phyloP scores from a whole-genome alignment of 192 early-diverging fungal species.

The Coemansia sp. region DNA sequence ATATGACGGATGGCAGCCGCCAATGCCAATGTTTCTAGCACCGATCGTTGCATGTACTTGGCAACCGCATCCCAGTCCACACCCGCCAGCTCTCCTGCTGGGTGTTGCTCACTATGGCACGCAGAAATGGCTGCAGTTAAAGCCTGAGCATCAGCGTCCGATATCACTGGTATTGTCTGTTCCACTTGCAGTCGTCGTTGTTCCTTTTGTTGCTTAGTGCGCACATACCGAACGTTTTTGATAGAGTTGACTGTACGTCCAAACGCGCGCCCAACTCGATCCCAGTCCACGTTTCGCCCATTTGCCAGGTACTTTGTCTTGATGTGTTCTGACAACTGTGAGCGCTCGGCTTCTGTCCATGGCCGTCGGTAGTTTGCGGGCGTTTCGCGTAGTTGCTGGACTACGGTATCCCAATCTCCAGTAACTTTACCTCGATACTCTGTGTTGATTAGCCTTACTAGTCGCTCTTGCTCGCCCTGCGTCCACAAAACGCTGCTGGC shows the following conservation, averaged over 20 bases:
- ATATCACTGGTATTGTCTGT: not conserved
- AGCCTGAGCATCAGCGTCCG: not conserved
- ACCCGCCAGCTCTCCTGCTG: not conserved
- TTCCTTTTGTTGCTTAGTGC: constrained; percentile 6
- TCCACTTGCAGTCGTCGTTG: not conserved
- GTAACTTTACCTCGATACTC: constrained; percentile 6
- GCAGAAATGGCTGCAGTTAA: not conserved
- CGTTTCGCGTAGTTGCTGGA: constrained; percentile 5
- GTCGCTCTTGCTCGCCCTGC: constrained; percentile 5
- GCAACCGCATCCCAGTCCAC: not conserved
- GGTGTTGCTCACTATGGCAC: not conserved
- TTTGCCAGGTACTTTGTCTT: not conserved
- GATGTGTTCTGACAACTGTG: not conserved
- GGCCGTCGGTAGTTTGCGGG: constrained; percentile 5
- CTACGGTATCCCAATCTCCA: constrained; percentile 17
- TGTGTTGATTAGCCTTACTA: constrained; percentile 10
- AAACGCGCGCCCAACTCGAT: constrained; percentile 5
- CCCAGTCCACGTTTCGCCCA: constrained; percentile 7
- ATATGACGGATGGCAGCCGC: not conserved
- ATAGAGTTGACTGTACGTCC: constrained; percentile 5
- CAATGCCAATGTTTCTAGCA: constrained; percentile 3
- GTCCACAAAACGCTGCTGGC: not conserved
- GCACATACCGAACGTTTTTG: not conserved
- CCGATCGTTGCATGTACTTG: not conserved
- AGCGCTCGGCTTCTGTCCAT: not conserved